Evolutionary conservation across 1,284 basidiomycete species (phyloP), one percentile per base, ranked within the genome.

Genomic region (Cutaneotrichosporon cutaneum): DNA sequence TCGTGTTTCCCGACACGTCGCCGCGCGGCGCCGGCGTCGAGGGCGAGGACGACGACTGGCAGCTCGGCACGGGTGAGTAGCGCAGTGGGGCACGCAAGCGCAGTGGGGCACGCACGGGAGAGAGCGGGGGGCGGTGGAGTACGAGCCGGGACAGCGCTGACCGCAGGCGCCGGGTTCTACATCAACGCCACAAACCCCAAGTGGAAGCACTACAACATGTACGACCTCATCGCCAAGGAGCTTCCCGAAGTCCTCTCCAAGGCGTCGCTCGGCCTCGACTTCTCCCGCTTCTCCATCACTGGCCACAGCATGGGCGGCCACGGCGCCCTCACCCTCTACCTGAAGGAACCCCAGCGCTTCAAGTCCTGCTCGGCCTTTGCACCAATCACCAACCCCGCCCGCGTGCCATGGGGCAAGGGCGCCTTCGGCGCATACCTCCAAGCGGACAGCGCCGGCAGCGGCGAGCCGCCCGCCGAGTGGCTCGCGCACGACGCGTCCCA

Each of bases 291-390:
- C 26, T 91, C 89, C 24, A 87, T 95, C 72, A 88, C 90, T 72
- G 92, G 92, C 32, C 92, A 94, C 77, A 89, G 86, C 77, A 89
- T 94, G 94, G 95, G 95, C 63, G 94, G 95, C 2, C 94, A 97
- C 76, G 96, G 95, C 21, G 94, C 96, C 7, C 84, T 99, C 27
- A 90, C 90, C 3, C 81, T 97, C 54, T 98, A 98, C 80, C 87
- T 99, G 58, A 84, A 87, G 62, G 74, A 86, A 80, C 61, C 87
- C 81, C 75, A 86, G 6, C 60, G 85, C 65, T 99, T 90, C 81
- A 87, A 87, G 63, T 94, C 92, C 24, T 89, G 85, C n/a, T 95
- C 92, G 11, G 96, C 92, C 0, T 99, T 99, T 76, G 83, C 95
- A 24, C 94, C 95, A 1, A 90, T 97, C 65, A 82, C 87, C 59